Percentiles rank a stretch among this genome's conserved stretches.
Conservation (phyloP, 2,329 filamentous ascomycete genomes). For the Paraphoma sp. region DNA sequence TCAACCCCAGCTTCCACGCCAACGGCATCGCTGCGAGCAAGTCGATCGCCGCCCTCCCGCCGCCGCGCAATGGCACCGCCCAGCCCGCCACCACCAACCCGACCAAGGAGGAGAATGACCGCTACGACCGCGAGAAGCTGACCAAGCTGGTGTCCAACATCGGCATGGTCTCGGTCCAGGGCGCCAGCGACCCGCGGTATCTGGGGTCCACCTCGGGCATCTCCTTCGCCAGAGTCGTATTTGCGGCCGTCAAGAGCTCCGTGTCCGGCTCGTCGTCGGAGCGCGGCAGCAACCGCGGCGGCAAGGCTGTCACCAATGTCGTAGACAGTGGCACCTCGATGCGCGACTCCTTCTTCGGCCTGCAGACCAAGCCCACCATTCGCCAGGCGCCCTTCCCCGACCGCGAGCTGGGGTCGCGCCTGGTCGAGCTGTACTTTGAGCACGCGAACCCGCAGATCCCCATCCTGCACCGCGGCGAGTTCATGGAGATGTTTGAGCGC, state of each 20-base stretch:
- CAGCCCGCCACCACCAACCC: conserved; percentile 21
- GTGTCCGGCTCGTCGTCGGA: conserved; percentile 64
- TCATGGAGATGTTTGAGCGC: conserved; percentile 84
- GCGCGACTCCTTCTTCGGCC: conserved; percentile 95
- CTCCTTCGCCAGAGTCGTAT: conserved; percentile 92
- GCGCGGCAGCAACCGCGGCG: conserved; percentile 66
- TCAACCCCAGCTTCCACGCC: conserved; percentile 56
- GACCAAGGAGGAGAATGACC: conserved; percentile 51
- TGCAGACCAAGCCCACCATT: conserved; percentile 89
- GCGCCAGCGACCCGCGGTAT: conserved; percentile 78
- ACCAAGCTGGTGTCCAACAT: conserved; percentile 73
- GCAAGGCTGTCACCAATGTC: conserved; percentile 56
- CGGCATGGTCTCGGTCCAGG: conserved; percentile 79
- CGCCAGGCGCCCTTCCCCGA: conserved; percentile 85
- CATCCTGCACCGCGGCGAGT: conserved; percentile 86
- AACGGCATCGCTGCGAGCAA: conserved; percentile 33
- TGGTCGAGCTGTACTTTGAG: conserved; percentile 89
- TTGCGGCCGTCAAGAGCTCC: conserved; percentile 87
- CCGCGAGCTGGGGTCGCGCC: conserved; percentile 71
- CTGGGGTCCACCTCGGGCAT: conserved; percentile 88
- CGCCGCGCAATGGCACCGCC: conserved; percentile 29
- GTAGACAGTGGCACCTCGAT: conserved; percentile 75
- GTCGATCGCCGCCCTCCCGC: conserved; percentile 14
- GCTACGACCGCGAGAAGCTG: conserved; percentile 66
- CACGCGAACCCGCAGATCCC: conserved; percentile 96